Conservation (phyloP, 2,329 filamentous ascomycete genomes). For the Hymenoscyphus linearis region DNA sequence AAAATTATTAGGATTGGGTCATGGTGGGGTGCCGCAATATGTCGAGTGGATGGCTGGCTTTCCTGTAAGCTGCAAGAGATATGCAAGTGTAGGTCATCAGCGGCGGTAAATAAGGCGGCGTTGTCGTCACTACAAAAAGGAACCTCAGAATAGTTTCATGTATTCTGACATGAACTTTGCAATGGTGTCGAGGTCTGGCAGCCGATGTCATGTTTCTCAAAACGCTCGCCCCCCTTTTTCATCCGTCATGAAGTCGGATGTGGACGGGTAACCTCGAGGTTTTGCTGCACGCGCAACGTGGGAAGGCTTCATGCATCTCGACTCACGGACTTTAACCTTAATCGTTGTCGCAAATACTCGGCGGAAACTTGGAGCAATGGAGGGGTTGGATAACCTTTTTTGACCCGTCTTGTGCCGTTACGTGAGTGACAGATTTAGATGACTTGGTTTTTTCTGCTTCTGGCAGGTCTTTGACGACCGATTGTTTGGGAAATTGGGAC, state of each 20-base stretch:
- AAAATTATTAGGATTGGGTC: conserved; percentile 3
- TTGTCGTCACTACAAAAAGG: neutral
- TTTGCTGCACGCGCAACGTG: conserved; percentile 4
- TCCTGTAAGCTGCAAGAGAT: conserved; percentile 8
- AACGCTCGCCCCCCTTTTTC: conserved; percentile 1
- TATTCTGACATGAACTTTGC: neutral
- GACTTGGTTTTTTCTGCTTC: conserved; percentile 9
- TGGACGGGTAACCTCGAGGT: conserved; percentile 1
- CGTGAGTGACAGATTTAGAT: conserved; percentile 13
- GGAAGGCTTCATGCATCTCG: conserved; percentile 5
- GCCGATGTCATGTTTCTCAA: conserved; percentile 1
- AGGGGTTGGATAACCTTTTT: neutral
- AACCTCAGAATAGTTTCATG: neutral
- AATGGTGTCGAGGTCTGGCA: conserved; percentile 1
- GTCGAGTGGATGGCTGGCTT: conserved; percentile 1
- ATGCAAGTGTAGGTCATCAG: conserved; percentile 3
- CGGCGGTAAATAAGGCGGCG: conserved; percentile 3
- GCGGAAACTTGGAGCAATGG: neutral
- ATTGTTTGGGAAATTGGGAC: conserved; percentile 5
- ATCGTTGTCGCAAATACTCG: neutral
- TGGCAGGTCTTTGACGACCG: conserved; percentile 13
- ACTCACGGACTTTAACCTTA: conserved; percentile 7
- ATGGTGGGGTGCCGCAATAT: conserved; percentile 5
- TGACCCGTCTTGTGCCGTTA: neutral
- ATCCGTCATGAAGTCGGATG: neutral